A percentile compares a stretch with the other conserved stretches of the same genome.
Evolutionary conservation across 352 stramenopile genomes (phyloP).

Genomic region (Phytophthora palmivora): DNA sequence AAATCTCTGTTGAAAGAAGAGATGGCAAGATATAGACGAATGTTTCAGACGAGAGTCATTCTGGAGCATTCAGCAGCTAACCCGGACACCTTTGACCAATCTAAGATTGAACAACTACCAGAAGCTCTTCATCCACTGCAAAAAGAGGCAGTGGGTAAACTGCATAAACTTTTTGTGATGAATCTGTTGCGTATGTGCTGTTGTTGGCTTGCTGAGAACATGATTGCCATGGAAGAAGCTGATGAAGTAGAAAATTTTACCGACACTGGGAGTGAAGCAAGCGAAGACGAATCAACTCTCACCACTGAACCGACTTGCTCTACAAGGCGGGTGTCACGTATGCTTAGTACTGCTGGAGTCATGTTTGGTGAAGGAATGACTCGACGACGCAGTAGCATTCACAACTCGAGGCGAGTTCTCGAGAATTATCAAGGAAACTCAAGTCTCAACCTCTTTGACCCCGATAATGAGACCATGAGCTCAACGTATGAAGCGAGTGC

Average conservation of each 20-base stretch:
- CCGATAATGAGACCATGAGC: slow-evolving; percentile 47
- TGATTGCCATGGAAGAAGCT: slow-evolving; percentile 26
- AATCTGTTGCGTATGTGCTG: slow-evolving; percentile 69
- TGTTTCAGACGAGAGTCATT: slow-evolving; percentile 32
- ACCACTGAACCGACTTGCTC: not conserved
- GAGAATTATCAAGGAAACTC: slow-evolving; percentile 55
- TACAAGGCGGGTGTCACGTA: not conserved
- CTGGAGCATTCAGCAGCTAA: slow-evolving; percentile 17
- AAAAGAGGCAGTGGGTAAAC: slow-evolving; percentile 38
- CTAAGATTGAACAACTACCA: slow-evolving; percentile 1
- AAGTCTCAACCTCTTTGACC: slow-evolving; percentile 36
- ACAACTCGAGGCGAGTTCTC: slow-evolving; percentile 42
- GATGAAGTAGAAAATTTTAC: not conserved
- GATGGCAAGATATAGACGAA: slow-evolving; percentile 14
- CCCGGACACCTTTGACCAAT: not conserved
- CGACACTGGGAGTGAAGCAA: slow-evolving; percentile 1
- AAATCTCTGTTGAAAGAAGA: slow-evolving; percentile 31
- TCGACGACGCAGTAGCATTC: slow-evolving; percentile 51
- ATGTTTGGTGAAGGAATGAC: slow-evolving; percentile 12
- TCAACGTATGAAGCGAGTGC: slow-evolving; percentile 55
- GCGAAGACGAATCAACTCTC: not conserved
- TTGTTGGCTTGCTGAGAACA: slow-evolving; percentile 72
- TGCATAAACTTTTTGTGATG: slow-evolving; percentile 60
- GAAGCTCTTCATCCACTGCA: slow-evolving; percentile 39
- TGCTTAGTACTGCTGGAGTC: slow-evolving; percentile 5